Evolutionary conservation across 129 eudicot genomes (phyloP), one percentile per base, ranked within the genome.

Genomic region (Lactuca sativa): DNA sequence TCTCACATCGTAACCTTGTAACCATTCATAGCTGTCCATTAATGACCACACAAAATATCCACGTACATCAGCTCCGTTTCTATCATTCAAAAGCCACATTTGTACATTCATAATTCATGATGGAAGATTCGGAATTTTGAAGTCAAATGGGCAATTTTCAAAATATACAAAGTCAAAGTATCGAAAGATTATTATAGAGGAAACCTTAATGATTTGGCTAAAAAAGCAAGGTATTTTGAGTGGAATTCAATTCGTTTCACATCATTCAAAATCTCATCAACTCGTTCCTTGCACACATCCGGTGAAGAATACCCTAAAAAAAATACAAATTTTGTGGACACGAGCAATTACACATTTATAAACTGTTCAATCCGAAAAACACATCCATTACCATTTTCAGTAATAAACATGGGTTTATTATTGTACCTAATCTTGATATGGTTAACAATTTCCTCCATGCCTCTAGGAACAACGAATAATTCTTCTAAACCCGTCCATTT

Each of bases 41-140:
- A 87, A 71, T 12, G 83, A 82, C 97, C 97, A 87, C 15, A 75
- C 54, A 14, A 92, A 88, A 77, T 88, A 88, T 3, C 97, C 96
- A 3, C 89, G 84, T 14, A 92, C 96, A 69, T 92, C 81, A 2
- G 95, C 95, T 13, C 95, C 97, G 36, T 66, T 78, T 78, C 96
- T 88, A 68, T 67, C 30, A 47, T 17, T 62, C 15, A 3, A 37
- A 36, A 57, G 30, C 44, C 13, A 34, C 30, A 2, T 10, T 59
- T 38, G 37, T 59, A 58, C 11, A 1, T 25, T 37, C 0, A 36
- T 9, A 8, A 71, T 41, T 13, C 25, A 18, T 34, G 67, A 14
- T 6, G 33, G 18, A 8, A 41, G 17, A 40, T 14, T 44, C 8
- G 32, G 41, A 33, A 48, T 43, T 59, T 47, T 51, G 6, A 61